Percentiles rank a stretch among this genome's conserved stretches.
phyloP scores from a whole-genome alignment of 208 protist species.

The Trypanosoma congolense region DNA sequence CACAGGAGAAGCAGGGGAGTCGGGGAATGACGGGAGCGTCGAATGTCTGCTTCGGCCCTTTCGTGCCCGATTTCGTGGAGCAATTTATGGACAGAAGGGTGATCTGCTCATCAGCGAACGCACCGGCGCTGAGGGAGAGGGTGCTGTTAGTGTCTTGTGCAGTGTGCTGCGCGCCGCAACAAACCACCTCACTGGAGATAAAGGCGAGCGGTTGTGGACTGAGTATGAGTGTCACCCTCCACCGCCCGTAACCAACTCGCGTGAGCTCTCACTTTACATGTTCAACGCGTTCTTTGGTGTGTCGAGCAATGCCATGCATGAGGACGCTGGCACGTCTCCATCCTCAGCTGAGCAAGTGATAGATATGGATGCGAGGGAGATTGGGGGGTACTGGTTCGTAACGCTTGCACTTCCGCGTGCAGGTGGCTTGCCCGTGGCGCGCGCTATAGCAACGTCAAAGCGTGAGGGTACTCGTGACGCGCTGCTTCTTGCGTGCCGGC shows the following conservation, averaged over 20 bases:
- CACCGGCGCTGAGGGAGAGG: conserved; percentile 31
- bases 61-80: conserved; percentile 45
- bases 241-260: conserved; percentile 24
- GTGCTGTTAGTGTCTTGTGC: conserved; percentile 61
- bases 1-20: conserved; percentile 10
- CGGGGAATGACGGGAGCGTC: conserved; percentile 31
- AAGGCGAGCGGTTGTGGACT: conserved; percentile 72
- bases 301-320: not conserved
- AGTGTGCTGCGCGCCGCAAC: conserved; percentile 66
- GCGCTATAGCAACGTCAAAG: conserved; percentile 58
- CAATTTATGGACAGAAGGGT: conserved; percentile 59
- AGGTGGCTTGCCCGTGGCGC: conserved; percentile 53
- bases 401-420: conserved; percentile 52
- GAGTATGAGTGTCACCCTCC: conserved; percentile 74
- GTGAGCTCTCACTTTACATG: conserved; percentile 55
- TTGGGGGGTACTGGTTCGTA: conserved; percentile 75
- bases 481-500: conserved; percentile 63
- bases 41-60: conserved; percentile 39
- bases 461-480: conserved; percentile 46
- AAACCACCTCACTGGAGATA: conserved; percentile 43
- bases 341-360: conserved; percentile 18
- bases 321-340: not conserved
- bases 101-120: conserved; percentile 71
- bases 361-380: conserved; percentile 35
- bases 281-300: conserved; percentile 69